Conservation (phyloP, 2,329 filamentous ascomycete species). For the Aspergillus proliferans region DNA sequence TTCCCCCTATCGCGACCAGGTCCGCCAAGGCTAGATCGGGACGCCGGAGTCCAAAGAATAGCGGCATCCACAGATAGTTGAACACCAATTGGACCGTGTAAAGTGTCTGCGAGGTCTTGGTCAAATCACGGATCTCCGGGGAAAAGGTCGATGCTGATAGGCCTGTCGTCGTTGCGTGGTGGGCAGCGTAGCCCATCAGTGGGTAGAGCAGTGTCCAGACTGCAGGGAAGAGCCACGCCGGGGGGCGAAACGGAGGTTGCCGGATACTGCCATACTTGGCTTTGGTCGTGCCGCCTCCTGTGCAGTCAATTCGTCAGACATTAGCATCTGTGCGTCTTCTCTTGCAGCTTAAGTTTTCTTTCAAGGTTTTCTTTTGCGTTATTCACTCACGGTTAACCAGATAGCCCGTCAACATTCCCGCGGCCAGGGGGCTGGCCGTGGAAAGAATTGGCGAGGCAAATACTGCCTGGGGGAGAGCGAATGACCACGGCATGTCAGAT, state of each 20-base stretch:
- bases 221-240: conserved; percentile 53
- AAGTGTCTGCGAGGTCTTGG: conserved; percentile 65
- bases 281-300: conserved; percentile 27
- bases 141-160: conserved; percentile 43
- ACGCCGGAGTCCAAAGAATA: conserved; percentile 75
- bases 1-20: conserved; percentile 64
- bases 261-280: conserved; percentile 32
- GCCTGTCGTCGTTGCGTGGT: conserved; percentile 59
- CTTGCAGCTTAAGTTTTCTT: background rate
- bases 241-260: conserved; percentile 50
- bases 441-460: conserved; percentile 26
- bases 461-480: conserved; percentile 23
- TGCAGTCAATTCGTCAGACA: background rate
- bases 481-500: conserved; percentile 23
- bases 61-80: conserved; percentile 84
- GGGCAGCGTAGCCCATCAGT: conserved; percentile 82
- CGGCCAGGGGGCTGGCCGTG: conserved; percentile 21
- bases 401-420: conserved; percentile 23
- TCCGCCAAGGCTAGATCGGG: conserved; percentile 71
- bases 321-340: background rate
- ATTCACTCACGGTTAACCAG: conserved; percentile 22
- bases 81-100: conserved; percentile 81
- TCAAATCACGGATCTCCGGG: conserved; percentile 51
- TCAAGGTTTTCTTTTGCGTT: background rate
- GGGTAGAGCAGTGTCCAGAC: conserved; percentile 55